Evolutionary conservation across 2,329 filamentous ascomycete genomes (phyloP).

Genomic region (Graphilbum fragrans): DNA sequence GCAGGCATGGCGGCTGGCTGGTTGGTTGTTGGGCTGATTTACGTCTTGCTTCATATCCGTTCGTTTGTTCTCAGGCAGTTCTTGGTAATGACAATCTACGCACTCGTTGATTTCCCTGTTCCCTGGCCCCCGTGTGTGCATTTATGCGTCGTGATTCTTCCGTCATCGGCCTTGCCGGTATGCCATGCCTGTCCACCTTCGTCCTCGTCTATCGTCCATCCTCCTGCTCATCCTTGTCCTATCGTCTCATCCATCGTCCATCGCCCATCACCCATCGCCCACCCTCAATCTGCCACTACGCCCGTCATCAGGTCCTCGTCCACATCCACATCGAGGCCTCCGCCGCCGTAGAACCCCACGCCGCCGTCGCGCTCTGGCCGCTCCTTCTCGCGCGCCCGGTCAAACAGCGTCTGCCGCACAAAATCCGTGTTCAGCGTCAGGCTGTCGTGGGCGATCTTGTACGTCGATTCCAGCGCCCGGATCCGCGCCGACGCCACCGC

Average conservation of each 20-base stretch:
- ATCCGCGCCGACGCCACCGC: constrained; percentile 28
- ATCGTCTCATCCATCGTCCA: no score
- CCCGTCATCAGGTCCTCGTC: constrained; percentile 49
- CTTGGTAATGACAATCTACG: no score
- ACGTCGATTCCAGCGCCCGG: constrained; percentile 30
- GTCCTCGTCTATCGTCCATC: no score
- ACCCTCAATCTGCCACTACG: neutral
- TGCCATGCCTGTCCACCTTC: no score
- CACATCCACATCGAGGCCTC: constrained; percentile 28
- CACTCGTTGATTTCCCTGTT: no score
- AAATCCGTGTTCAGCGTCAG: constrained; percentile 45
- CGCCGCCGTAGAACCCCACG: neutral
- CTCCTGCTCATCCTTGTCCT: no score
- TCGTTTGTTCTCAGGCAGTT: no score
- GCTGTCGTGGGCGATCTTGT: constrained; percentile 39
- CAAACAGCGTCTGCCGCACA: constrained; percentile 31
- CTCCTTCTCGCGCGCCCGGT: constrained; percentile 36
- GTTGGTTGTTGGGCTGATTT: neutral
- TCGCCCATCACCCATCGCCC: no score
- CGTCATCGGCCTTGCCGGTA: no score
- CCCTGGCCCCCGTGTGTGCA: no score
- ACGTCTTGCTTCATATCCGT: neutral
- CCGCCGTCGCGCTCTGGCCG: constrained; percentile 4
- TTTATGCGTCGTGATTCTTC: no score
- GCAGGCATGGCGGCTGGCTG: no score